Base-by-base conservation (phyloP, 2,329 filamentous ascomycete genomes). In the Nemania sp. region DNA sequence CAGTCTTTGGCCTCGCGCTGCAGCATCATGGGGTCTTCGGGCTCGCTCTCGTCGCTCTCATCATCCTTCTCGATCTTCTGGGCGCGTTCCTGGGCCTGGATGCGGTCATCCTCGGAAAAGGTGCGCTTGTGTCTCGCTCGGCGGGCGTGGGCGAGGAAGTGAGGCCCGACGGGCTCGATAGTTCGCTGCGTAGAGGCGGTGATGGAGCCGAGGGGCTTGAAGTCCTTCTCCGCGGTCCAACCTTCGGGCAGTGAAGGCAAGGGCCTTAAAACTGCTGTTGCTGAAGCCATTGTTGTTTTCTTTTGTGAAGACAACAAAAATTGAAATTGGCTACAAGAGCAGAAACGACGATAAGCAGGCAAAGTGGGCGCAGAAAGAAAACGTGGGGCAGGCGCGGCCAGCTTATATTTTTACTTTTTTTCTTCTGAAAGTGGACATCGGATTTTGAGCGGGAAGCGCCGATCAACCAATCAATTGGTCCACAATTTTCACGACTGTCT, bases 31-130 rank as follows among this genome's bases (percentile, higher is more conserved):
- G 91, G 88, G 70, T 97, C 93, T 77, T 99, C 94, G 24, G 88
- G 79, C 78, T 99, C 94, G 75, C 90, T 95, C 73, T 96, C 91
- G 58, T 97, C 92, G 68, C 88, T 90, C 60, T 87, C 86, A 54
- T 97, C 91, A 49, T 91, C 89, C 61, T 94, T 89, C 75, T 97
- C 93, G 50, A 95, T 86, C 75, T 96, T 97, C 85, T 95, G 96
- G 70, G 92, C 91, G 64, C 88, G 91, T 75, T 95, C 86, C 75
- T 95, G 89, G 43, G 94, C 94, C 79, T 97, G 91, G 71, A 99
- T 95, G 63, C 92, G 89, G 74, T 99, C 94, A 76, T 99, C 94
- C 77, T 99, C 93, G 68, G 90, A 96, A 77, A 99, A 99, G 46
- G 94, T 99, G 70, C 94, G 91, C 80, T 96, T 91, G 77, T 97